Evolutionary conservation across 805 yeast species (phyloP).

Genomic region (Metschnikowia henanensis): DNA sequence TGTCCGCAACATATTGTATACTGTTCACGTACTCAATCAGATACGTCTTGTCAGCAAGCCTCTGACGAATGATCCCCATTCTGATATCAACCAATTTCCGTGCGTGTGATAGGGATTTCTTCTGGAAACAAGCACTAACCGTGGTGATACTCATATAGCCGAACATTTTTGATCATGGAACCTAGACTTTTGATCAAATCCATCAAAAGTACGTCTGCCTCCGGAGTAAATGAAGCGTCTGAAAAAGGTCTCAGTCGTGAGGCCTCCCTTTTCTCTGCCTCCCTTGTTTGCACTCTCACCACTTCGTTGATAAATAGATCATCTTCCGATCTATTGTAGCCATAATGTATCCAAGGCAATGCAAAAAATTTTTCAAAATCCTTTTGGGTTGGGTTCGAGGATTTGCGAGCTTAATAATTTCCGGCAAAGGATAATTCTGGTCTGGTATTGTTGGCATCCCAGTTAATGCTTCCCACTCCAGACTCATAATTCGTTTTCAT

Average conservation of each 20-base stretch:
- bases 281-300: neutral
- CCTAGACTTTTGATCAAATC: neutral
- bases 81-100: constrained; percentile 1
- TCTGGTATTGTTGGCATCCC: neutral
- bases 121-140: constrained; percentile 1
- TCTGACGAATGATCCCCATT: neutral
- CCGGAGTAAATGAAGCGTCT: neutral
- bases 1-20: neutral
- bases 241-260: neutral
- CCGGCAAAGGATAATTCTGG: neutral
- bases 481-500: neutral
- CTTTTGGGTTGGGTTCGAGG: neutral
- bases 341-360: neutral
- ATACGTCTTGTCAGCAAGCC: neutral
- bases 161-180: neutral
- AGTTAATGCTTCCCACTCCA: neutral
- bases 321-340: neutral
- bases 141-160: neutral
- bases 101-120: neutral
- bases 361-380: neutral
- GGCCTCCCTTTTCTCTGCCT: neutral
- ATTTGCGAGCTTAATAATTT: neutral
- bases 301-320: no score
- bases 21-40: neutral
- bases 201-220: neutral